Evolutionary conservation across 2,329 filamentous ascomycete genomes (phyloP).

Genomic region (Fusarium phyllophilum): DNA sequence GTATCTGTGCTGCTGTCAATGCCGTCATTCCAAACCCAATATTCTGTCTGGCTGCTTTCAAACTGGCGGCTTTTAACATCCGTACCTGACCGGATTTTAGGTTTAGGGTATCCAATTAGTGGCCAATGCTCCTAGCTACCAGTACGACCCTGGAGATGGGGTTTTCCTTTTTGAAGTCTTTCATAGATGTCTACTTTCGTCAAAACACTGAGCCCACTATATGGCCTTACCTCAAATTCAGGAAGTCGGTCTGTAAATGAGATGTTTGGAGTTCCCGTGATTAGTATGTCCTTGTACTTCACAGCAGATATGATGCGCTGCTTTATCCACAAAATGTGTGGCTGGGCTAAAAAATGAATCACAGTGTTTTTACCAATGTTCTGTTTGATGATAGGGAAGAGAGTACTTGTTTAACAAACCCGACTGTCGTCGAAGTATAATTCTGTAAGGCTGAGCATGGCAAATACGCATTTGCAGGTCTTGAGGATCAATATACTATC

Average conservation of each 20-base stretch:
- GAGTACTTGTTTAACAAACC: not conserved
- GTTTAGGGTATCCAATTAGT: conserved; percentile 18
- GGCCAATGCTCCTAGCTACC: conserved; percentile 1
- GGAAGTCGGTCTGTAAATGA: not conserved
- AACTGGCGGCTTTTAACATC: not conserved
- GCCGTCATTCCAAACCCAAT: not conserved
- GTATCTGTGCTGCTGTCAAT: conserved; percentile 17
- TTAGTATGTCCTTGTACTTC: not conserved
- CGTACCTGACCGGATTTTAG: conserved; percentile 2
- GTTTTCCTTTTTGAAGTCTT: not conserved
- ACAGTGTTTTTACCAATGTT: too few relatives aligned
- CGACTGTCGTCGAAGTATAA: not conserved
- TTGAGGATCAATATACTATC: not conserved
- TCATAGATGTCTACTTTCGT: not conserved
- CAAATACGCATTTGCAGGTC: not conserved
- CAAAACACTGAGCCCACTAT: not conserved
- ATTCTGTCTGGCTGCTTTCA: not conserved
- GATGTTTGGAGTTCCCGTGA: too few relatives aligned
- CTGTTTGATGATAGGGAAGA: not conserved
- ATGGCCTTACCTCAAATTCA: not conserved
- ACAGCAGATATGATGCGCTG: not conserved
- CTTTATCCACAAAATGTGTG: not conserved
- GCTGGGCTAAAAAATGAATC: not conserved
- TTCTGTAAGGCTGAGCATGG: not conserved
- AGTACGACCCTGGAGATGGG: not conserved